Conservation (phyloP, 331 rosid species). For the Telfairia occidentalis region DNA sequence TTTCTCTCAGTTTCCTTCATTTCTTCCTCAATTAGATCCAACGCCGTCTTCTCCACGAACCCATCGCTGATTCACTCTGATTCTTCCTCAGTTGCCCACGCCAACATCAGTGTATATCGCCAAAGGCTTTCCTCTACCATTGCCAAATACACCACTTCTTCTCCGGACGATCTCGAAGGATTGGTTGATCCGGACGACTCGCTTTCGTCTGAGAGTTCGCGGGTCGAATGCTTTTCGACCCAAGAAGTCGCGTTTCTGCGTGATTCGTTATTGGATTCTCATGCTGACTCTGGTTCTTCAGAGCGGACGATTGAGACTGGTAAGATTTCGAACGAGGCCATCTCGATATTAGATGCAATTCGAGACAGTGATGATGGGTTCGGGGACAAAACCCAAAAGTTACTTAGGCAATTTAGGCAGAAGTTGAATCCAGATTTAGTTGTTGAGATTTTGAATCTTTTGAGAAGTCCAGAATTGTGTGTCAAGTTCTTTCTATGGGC, state of each 20-base stretch:
- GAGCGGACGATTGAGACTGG: conserved; percentile 7
- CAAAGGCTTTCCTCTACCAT: neutral
- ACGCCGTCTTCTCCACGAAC: neutral
- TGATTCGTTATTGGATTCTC: conserved; percentile 28
- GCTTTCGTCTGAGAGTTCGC: conserved; percentile 9
- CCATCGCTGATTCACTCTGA: neutral
- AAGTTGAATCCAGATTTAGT: conserved; percentile 42
- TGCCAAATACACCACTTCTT: conserved; percentile 15
- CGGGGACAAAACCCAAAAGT: conserved; percentile 32
- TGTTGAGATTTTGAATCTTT: conserved; percentile 41
- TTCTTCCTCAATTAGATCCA: conserved; percentile 1
- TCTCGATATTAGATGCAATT: conserved; percentile 33
- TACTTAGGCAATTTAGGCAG: conserved; percentile 52
- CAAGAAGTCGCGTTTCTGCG: conserved; percentile 47
- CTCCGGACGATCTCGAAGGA: conserved; percentile 38
- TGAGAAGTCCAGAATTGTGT: conserved; percentile 36
- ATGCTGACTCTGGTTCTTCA: conserved; percentile 20
- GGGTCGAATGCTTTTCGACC: conserved; percentile 21
- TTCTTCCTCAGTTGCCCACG: conserved; percentile 6
- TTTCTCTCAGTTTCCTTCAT: conserved; percentile 22
- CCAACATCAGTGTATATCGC: conserved; percentile 3
- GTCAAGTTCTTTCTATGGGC: conserved; percentile 74
- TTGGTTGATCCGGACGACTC: conserved; percentile 31
- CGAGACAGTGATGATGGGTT: conserved; percentile 24
- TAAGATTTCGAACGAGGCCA: conserved; percentile 30